Evolutionary conservation across 352 stramenopile genomes (phyloP), one percentile per base, ranked within the genome.

Genomic region (Globisporangium yorkense): DNA sequence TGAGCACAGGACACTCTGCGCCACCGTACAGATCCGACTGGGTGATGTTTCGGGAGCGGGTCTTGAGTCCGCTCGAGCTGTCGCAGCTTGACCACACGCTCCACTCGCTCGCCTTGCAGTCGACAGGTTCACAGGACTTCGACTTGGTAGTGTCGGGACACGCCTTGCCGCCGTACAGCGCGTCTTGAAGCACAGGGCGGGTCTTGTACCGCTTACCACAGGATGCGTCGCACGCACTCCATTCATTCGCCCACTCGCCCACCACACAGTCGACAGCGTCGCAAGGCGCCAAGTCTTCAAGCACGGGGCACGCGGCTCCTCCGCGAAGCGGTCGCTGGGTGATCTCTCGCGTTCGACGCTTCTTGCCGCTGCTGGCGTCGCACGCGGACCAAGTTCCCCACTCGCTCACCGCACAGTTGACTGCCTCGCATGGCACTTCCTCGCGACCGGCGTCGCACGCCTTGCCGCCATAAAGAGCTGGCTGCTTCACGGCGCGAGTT

Each of bases 11-110:
- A 31, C 80, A 90, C 47, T 61, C 60, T 8, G 60, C 63, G 13
- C 80, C 80, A 8, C 80, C 80, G 46, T 87, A 88, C 48, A 82
- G 54, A 55, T 82, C 75, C 1, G 54, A 3, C 41, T 74, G 74
- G 9, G 70, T 57, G 40, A 90, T 69, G 3, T 6, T 51, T 5
- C 77, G 70, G 0, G 59, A 66, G 6, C 73, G 69, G 0, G 70
- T 67, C 54, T 88, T 87, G 27, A 69, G 71, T 0, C 63, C 59
- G 3, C 44, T 64, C 24, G 41, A 46, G 0, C 61, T 10, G 21
- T 81, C 61, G 51, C 74, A 84, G 0, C 31, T 24, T 2, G 52
- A 48, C 67, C 65, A 84, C 0, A 37, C 18, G 0, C 57, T 51
- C 74, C 74, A 87, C 0, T 72, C 72, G 21, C 72, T 62, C 5